phyloP scores from a whole-genome alignment of 1,284 basidiomycete species.

The Earliella scabrosa region DNA sequence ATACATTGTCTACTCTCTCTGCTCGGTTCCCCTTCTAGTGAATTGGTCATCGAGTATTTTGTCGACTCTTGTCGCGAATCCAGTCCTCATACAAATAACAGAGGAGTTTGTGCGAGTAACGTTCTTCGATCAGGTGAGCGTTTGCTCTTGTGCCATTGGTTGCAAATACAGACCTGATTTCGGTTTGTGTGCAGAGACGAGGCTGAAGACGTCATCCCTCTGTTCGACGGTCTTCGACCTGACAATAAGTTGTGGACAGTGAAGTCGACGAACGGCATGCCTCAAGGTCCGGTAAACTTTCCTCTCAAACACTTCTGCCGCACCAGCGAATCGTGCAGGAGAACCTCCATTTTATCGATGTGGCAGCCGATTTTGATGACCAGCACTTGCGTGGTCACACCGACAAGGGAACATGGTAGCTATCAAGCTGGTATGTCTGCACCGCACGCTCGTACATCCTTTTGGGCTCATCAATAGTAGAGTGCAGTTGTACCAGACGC shows the following conservation, averaged over 20 bases:
- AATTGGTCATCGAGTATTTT: conserved; percentile 79
- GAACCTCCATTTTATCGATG: conserved; percentile 74
- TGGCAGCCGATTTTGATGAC: conserved; percentile 82
- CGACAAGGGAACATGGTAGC: conserved; percentile 70
- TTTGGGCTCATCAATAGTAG: conserved; percentile 32
- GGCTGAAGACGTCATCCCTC: conserved; percentile 67
- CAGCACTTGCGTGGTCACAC: conserved; percentile 37
- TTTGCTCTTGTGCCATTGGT: no score
- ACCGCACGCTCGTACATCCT: background rate
- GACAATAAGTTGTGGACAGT: conserved; percentile 82
- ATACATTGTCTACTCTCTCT: conserved; percentile 83
- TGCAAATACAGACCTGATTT: no score
- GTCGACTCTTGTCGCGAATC: conserved; percentile 61
- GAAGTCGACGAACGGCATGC: conserved; percentile 74
- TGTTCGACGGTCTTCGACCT: conserved; percentile 66
- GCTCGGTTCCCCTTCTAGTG: conserved; percentile 80
- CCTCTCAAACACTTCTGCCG: conserved; percentile 24
- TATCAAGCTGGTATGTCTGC: conserved; percentile 68
- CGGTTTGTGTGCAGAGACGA: conserved; percentile 92
- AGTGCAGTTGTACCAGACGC: conserved; percentile 67
- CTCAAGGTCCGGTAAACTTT: conserved; percentile 32
- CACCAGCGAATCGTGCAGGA: conserved; percentile 72
- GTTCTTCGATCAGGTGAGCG: conserved; percentile 83
- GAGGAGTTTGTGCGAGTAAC: conserved; percentile 79
- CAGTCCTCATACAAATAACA: conserved; percentile 68